A percentile compares a stretch with the other conserved stretches of the same genome.
phyloP scores from a whole-genome alignment of 202 grass and related monocot species.

The Panicum virgatum region DNA sequence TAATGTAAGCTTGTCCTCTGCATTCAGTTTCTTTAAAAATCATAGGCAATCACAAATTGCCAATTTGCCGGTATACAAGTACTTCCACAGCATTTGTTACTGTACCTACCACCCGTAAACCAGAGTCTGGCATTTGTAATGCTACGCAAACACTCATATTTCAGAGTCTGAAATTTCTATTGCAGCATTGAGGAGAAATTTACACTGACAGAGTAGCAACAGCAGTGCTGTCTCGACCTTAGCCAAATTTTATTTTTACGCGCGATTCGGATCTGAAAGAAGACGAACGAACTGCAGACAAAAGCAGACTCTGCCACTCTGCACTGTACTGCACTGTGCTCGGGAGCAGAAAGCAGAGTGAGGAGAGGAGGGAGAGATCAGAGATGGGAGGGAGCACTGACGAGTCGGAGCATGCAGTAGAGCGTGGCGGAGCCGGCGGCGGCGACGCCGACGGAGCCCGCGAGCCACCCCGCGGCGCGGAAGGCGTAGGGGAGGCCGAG shows the following conservation, averaged over 20 bases:
- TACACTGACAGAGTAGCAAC: neutral
- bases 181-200: neutral
- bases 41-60: neutral
- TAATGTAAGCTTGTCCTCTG: neutral
- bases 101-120: neutral
- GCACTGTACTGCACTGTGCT: neutral
- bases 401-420: conserved; percentile 94
- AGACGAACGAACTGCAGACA: neutral
- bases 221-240: neutral
- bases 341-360: neutral
- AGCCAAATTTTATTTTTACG: neutral
- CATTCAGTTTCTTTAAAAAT: neutral
- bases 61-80: neutral
- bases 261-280: neutral
- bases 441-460: conserved; percentile 65
- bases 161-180: neutral
- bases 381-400: conserved; percentile 32
- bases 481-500: conserved; percentile 94
- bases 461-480: conserved; percentile 70
- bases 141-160: neutral
- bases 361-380: neutral
- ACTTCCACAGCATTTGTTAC: neutral
- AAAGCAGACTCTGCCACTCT: neutral
- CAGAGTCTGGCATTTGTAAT: neutral
- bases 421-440: conserved; percentile 56